These are phyloP conservation scores for Patellifolia procumbens DNA, from an alignment of 179 eudicot species.

Conservation along the genomic window DNA sequence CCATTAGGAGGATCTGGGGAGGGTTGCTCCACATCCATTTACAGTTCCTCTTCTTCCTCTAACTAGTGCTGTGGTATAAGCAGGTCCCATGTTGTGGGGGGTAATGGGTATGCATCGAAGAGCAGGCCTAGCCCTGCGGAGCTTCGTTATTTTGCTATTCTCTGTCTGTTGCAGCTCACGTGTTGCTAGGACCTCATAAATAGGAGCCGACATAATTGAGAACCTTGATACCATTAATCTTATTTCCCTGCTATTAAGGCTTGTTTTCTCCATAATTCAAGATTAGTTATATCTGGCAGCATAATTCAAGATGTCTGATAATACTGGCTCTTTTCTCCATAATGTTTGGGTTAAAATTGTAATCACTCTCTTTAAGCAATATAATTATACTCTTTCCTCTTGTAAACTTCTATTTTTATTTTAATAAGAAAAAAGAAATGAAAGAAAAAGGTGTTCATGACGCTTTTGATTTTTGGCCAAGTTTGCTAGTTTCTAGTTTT, in stretches of 20 bases:
- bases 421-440: too few relatives aligned
- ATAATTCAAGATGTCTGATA: too few relatives aligned
- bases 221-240: not conserved
- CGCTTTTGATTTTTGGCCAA: not conserved
- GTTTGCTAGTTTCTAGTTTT: not conserved
- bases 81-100: too few relatives aligned
- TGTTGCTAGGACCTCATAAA: not conserved
- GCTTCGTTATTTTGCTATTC: not conserved
- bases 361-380: too few relatives aligned
- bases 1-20: not conserved
- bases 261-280: too few relatives aligned
- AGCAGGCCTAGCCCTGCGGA: not conserved
- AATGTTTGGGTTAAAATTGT: too few relatives aligned
- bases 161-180: not conserved
- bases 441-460: too few relatives aligned
- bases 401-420: too few relatives aligned
- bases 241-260: not conserved
- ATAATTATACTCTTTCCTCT: too few relatives aligned
- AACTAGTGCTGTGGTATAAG: not conserved
- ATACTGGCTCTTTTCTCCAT: too few relatives aligned
- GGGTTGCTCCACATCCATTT: not conserved
- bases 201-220: not conserved
- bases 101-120: not conserved
- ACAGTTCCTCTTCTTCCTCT: not conserved
- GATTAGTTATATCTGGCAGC: too few relatives aligned